Conservation (phyloP, 192 early-diverging fungal genomes). For the Rhizophagus prolifer region DNA sequence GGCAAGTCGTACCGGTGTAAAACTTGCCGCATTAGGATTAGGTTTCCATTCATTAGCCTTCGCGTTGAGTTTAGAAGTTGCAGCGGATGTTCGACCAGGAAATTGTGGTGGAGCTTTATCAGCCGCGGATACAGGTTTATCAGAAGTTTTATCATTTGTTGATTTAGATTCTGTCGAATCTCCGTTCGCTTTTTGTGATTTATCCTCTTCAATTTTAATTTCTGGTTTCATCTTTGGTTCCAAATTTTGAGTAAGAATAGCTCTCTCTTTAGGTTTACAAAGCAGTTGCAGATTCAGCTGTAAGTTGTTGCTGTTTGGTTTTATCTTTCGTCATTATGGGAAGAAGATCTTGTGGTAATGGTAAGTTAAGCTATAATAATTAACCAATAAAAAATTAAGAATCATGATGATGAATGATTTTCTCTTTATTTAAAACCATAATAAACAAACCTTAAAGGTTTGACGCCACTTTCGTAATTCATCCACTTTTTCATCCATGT, state of each 20-base stretch:
- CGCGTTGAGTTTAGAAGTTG: conserved; percentile 59
- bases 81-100: neutral
- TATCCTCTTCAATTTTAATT: conserved; percentile 23
- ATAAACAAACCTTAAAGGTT: conserved; percentile 54
- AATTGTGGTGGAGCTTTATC: conserved; percentile 24
- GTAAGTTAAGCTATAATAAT: conserved; percentile 62
- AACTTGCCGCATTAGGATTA: conserved; percentile 63
- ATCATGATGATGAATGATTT: neutral
- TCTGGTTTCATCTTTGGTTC: conserved; percentile 8
- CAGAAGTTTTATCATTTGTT: neutral
- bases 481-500: conserved; percentile 69
- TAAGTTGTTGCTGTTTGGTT: neutral
- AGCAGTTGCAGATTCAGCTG: conserved; percentile 12
- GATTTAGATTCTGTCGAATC: neutral
- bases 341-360: conserved; percentile 79
- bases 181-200: conserved; percentile 17
- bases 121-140: conserved; percentile 28
- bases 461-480: conserved; percentile 81
- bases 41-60: conserved; percentile 80
- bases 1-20: conserved; percentile 59
- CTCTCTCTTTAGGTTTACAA: conserved; percentile 29
- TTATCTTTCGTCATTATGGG: conserved; percentile 69
- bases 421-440: conserved; percentile 28
- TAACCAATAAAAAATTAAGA: neutral
- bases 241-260: neutral